phyloP scores from a whole-genome alignment of 768 basidiomycete species.

The Serendipita sp. region DNA sequence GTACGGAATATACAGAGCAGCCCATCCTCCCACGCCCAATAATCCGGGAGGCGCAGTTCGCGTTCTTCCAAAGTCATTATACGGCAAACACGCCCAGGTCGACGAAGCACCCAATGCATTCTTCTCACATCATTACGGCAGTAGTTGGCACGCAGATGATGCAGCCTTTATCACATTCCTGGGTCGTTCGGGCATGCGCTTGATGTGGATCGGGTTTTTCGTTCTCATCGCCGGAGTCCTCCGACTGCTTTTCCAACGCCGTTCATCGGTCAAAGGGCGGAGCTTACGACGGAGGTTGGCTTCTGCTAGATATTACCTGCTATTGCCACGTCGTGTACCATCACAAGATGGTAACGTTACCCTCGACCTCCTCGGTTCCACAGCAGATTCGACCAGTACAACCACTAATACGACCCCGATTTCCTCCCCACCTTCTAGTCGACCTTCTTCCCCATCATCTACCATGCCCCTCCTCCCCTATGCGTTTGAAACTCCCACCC shows the following conservation, averaged over 20 bases:
- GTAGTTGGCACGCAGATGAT: constrained; percentile 96
- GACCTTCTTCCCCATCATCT: constrained; percentile 29
- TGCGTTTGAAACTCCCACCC: constrained; percentile 33
- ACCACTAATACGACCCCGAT: constrained; percentile 10
- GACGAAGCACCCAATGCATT: constrained; percentile 79
- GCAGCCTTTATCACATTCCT: constrained; percentile 95
- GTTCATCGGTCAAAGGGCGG: constrained; percentile 38
- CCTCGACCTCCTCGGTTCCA: constrained; percentile 12
- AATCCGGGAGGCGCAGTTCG: constrained; percentile 58
- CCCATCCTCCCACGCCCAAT: constrained; percentile 38
- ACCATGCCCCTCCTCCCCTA: constrained; percentile 44
- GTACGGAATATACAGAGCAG: constrained; percentile 70
- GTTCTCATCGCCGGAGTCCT: constrained; percentile 56
- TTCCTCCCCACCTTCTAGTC: constrained; percentile 29
- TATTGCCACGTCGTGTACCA: constrained; percentile 58
- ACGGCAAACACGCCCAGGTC: constrained; percentile 85
- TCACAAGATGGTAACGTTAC: constrained; percentile 53
- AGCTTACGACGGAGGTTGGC: constrained; percentile 21
- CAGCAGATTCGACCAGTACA: constrained; percentile 4
- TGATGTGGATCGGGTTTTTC: constrained; percentile 73
- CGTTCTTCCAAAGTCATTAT: constrained; percentile 88
- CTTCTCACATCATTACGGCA: constrained; percentile 96
- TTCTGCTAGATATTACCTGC: constrained; percentile 41
- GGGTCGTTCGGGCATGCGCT: constrained; percentile 66
- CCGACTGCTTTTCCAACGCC: constrained; percentile 32